Conservation (phyloP, 352 stramenopile genomes). For the Globisporangium perplexum region DNA sequence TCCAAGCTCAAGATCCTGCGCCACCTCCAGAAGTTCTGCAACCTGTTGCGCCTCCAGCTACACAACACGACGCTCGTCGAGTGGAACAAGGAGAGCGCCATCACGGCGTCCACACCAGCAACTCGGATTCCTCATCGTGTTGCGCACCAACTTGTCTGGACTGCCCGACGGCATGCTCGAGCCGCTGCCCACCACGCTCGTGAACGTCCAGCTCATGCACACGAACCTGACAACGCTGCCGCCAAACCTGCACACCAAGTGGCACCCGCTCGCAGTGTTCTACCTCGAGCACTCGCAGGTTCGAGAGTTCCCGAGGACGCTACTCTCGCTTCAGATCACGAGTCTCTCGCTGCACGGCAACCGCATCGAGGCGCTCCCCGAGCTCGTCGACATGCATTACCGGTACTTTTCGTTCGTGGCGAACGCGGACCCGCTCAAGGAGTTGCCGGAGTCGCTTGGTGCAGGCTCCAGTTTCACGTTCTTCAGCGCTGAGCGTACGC, state of each 20-base stretch:
- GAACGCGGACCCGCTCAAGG: slow-evolving; percentile 2
- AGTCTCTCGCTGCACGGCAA: slow-evolving; percentile 8
- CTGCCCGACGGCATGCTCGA: slow-evolving; percentile 5
- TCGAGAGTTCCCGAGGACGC: not conserved
- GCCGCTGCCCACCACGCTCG: not conserved
- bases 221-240: slow-evolving; percentile 11
- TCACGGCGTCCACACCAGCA: not conserved
- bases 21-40: slow-evolving; percentile 1
- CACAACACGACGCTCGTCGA: slow-evolving; percentile 10
- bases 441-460: not conserved
- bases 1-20: not conserved
- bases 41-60: slow-evolving; percentile 1
- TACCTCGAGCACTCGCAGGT: slow-evolving; percentile 8
- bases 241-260: slow-evolving; percentile 4
- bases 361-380: slow-evolving; percentile 2
- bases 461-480: not conserved
- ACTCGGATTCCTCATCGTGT: not conserved
- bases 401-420: slow-evolving; percentile 6
- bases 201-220: slow-evolving; percentile 6
- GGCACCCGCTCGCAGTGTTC: slow-evolving; percentile 1
- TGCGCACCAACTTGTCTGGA: slow-evolving; percentile 6
- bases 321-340: not conserved
- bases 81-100: slow-evolving; percentile 1
- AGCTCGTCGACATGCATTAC: slow-evolving; percentile 3
- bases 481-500: slow-evolving; percentile 1